Conservation (phyloP, 2,329 filamentous ascomycete genomes). For the Botryotinia calthae region DNA sequence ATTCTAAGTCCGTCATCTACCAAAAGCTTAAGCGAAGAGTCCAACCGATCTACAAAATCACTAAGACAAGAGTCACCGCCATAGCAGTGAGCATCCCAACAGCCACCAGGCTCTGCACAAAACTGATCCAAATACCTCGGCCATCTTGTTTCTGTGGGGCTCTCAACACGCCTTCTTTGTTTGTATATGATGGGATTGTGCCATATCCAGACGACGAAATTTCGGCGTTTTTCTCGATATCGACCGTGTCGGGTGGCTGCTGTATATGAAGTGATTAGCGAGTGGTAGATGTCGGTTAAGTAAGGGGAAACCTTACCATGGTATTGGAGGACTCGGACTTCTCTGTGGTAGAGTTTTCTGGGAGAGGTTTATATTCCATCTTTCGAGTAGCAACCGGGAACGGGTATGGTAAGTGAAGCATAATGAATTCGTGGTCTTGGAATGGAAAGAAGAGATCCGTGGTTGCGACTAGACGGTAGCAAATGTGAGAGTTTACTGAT, state of each 20-base stretch:
- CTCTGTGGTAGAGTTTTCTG: conserved; percentile 6
- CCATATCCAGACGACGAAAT: conserved; percentile 2
- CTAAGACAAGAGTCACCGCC: conserved; percentile 9
- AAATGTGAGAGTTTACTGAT: background rate
- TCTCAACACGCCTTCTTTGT: background rate
- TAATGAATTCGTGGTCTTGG: background rate
- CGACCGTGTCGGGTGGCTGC: conserved; percentile 12
- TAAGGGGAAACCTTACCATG: background rate
- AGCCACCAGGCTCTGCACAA: conserved; percentile 17
- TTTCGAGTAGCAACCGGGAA: background rate
- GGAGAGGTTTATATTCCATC: conserved; percentile 16
- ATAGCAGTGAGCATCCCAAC: conserved; percentile 17
- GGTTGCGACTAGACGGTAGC: background rate
- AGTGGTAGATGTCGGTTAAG: background rate
- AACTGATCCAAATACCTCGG: conserved; percentile 13
- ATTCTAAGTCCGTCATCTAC: background rate
- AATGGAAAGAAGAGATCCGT: background rate
- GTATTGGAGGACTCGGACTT: conserved; percentile 3
- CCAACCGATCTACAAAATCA: background rate
- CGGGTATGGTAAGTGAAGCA: conserved; percentile 11
- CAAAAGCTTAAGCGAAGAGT: background rate
- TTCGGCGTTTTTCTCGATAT: conserved; percentile 10
- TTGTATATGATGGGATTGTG: conserved; percentile 8
- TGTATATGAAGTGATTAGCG: background rate
- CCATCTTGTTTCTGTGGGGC: background rate